Evolutionary conservation across 208 protist genomes (phyloP).

Genomic region (Zelonia costaricensis): DNA sequence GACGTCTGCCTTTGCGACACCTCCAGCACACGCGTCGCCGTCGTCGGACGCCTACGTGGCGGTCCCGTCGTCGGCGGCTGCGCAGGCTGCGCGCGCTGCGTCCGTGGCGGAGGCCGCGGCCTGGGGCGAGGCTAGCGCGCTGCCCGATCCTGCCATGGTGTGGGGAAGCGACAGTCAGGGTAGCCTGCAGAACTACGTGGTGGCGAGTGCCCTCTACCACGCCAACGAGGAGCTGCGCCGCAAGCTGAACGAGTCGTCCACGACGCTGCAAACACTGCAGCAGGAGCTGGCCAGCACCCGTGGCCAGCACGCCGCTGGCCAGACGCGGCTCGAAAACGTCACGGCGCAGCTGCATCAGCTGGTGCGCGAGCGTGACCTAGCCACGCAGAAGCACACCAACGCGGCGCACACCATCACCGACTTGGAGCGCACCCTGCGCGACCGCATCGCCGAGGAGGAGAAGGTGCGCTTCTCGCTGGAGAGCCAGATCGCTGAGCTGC

Average conservation of each 20-base stretch:
- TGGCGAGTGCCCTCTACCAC: conserved; percentile 81
- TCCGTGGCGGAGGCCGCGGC: conserved; percentile 32
- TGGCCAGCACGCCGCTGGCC: conserved; percentile 28
- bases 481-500: conserved; percentile 75
- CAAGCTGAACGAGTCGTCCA: conserved; percentile 71
- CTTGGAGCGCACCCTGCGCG: conserved; percentile 64
- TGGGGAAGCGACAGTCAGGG: conserved; percentile 78
- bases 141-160: conserved; percentile 86
- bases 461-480: conserved; percentile 70
- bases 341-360: conserved; percentile 83
- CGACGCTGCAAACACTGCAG: conserved; percentile 65
- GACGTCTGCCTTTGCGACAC: not conserved
- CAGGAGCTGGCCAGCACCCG: conserved; percentile 69
- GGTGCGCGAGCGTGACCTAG: conserved; percentile 81
- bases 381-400: conserved; percentile 62
- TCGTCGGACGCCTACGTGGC: conserved; percentile 39
- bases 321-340: conserved; percentile 59
- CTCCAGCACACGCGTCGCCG: too few species aligned
- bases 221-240: conserved; percentile 87
- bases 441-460: conserved; percentile 61
- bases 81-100: conserved; percentile 33
- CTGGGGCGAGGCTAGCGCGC: conserved; percentile 33
- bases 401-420: conserved; percentile 49
- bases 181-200: conserved; percentile 78
- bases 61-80: conserved; percentile 40